phyloP scores from a whole-genome alignment of 371 early-diverging fungal species.

The Catenaria anguillulae region DNA sequence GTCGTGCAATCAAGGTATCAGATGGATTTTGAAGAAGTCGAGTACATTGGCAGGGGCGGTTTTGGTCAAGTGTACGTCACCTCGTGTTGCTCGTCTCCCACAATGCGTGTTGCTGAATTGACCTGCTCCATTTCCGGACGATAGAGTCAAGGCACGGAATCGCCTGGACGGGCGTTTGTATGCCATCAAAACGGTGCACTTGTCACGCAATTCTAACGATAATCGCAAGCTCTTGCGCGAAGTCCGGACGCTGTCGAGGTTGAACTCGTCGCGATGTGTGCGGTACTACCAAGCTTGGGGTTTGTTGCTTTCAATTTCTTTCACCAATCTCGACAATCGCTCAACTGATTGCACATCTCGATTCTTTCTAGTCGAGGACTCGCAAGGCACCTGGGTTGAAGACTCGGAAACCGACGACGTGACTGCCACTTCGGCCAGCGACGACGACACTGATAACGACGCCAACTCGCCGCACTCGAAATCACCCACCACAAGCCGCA shows the following conservation, averaged over 20 bases:
- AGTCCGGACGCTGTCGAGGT: constrained; percentile 72
- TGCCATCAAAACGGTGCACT: constrained; percentile 72
- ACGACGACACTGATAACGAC: constrained; percentile 1
- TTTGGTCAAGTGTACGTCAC: no score
- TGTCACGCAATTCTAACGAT: constrained; percentile 58
- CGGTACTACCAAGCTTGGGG: constrained; percentile 91
- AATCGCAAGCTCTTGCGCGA: constrained; percentile 72
- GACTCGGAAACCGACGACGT: not conserved
- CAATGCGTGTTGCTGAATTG: no score
- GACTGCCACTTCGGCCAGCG: not conserved
- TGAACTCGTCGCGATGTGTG: constrained; percentile 83
- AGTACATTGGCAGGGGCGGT: constrained; percentile 69
- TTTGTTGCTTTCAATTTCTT: no score
- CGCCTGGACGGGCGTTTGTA: constrained; percentile 67
- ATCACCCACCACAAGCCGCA: no score
- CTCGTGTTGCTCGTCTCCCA: constrained; percentile 6
- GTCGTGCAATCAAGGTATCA: constrained; percentile 54
- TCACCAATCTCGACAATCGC: no score
- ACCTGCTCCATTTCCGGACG: no score
- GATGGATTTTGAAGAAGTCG: constrained; percentile 83
- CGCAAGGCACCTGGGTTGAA: constrained; percentile 7
- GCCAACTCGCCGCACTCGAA: not conserved
- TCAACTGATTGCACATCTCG: no score
- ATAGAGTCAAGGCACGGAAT: constrained; percentile 84
- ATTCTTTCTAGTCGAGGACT: constrained; percentile 53